Percentiles rank a stretch among this genome's conserved stretches.
phyloP scores from a whole-genome alignment of 257 asterid genomes.

The Datura wrightii region DNA sequence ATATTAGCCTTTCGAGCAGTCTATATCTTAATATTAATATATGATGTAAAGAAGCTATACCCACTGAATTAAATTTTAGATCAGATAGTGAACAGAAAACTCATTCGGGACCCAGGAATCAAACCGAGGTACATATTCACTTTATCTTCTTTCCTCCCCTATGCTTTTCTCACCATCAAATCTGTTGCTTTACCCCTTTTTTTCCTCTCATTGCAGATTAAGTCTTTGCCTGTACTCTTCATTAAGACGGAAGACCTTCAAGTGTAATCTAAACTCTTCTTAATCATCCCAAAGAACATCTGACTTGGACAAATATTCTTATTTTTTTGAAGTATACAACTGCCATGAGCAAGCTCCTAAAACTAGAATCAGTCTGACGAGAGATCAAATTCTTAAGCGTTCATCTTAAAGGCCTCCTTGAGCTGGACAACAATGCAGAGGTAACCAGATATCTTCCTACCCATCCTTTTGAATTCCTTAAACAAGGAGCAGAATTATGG shows the following conservation, averaged over 20 bases:
- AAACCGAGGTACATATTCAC: background rate
- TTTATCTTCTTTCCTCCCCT: background rate
- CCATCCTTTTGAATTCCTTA: background rate
- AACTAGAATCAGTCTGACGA: background rate
- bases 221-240: background rate
- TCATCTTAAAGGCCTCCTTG: background rate
- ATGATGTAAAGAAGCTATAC: conserved; percentile 12
- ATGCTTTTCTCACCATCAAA: background rate
- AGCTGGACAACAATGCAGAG: background rate
- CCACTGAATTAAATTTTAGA: background rate
- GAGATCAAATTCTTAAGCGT: background rate
- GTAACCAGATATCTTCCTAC: background rate
- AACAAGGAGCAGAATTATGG: background rate
- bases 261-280: background rate
- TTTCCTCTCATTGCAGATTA: background rate
- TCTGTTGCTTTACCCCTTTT: background rate
- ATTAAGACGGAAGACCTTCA: background rate
- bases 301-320: background rate
- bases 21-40: background rate
- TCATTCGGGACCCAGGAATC: background rate
- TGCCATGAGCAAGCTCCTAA: background rate
- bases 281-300: background rate
- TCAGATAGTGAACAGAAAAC: background rate
- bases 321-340: background rate
- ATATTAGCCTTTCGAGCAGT: background rate